Base-by-base conservation (phyloP, 2,329 filamentous ascomycete genomes). In the Diaporthe australafricana region DNA sequence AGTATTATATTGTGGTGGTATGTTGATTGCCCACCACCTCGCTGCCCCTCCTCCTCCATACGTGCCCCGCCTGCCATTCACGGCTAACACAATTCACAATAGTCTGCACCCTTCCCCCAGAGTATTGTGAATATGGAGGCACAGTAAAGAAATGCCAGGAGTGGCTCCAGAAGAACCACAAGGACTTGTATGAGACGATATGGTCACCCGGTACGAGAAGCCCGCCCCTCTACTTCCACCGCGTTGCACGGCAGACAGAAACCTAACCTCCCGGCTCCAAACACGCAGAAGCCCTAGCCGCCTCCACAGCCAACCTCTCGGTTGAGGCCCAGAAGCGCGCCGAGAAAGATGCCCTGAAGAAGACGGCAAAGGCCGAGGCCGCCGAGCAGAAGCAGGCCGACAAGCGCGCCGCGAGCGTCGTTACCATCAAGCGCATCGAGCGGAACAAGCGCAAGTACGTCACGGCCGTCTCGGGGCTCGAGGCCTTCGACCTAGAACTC, bases 101-200 rank as follows among this genome's bases (percentile, higher is more conserved):
- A 92, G 90, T 92, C 63, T 92, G 90, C 83, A 88, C 88, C 72
- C 83, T 92, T 70, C 90, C 90, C 45, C 90, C 90, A 68, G 90
- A 92, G 96, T 99, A 98, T 86, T 99, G 96, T 87, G 96, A 99
- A 85, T 98, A 98, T 83, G 96, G 96, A 80, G 96, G 95, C 75
- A 98, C 95, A 48, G 92, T 93, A 30, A 98, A 95, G 84, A 99
- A 98, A 85, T 99, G 96, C 85, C 93, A 96, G 83, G 95, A 98
- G 82, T 99, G 96, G 96, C 91, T 99, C 25, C 86, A 94, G 79
- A 89, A 91, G 75, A 88, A 91, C 75, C 88, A 98, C 77, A 89
- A 91, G 3, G 87, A 88, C 57, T 85, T 98, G 81, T 97, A 97
- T 83, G 83, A 89, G 74, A 86, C 87, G 78, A 89, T 99, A 83